Evolutionary conservation across 179 eudicot genomes (phyloP).

Genomic region (Silene vulgaris): DNA sequence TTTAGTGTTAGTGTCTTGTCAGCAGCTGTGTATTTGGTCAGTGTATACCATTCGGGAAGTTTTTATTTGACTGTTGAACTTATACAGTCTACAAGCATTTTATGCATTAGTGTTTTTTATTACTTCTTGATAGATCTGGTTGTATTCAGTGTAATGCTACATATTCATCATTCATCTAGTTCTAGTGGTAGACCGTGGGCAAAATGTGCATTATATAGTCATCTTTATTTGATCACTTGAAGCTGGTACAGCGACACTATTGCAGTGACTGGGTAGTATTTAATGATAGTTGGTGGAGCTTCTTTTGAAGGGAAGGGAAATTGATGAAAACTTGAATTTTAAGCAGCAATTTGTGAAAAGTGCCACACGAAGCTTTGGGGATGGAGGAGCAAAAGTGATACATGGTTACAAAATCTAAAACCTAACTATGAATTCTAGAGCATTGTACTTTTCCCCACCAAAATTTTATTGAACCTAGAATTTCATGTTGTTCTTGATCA

Average conservation of each 20-base stretch:
- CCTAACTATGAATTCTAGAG: neutral
- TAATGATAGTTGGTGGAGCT: neutral
- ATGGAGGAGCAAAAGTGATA: neutral
- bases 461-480: neutral
- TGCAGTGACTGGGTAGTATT: too few relatives aligned
- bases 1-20: slow-evolving; percentile 2
- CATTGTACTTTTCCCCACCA: neutral
- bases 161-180: neutral
- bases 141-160: neutral
- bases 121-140: neutral
- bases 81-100: neutral
- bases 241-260: too few relatives aligned
- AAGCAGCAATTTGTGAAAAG: neutral
- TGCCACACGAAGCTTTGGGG: neutral
- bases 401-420: neutral
- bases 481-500: neutral
- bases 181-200: too few relatives aligned
- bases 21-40: neutral
- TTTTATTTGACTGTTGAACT: neutral
- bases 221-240: too few relatives aligned
- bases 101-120: neutral
- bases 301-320: neutral
- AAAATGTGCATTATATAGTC: too few relatives aligned
- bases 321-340: neutral
- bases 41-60: neutral